Conservation (phyloP, 352 stramenopile species). For the Albugo candida region DNA sequence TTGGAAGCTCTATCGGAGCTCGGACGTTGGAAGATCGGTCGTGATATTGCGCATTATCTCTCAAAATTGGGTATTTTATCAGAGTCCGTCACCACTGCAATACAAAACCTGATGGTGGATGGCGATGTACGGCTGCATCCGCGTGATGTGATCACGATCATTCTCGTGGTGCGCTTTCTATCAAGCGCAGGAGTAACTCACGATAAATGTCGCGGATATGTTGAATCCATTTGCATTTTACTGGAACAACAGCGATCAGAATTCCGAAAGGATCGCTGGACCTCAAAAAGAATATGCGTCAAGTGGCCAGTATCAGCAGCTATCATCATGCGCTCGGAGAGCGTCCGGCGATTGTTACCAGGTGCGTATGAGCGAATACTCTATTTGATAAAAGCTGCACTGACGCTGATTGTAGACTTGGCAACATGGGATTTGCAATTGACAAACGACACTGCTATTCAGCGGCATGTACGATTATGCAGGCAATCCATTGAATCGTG, state of each 20-base stretch:
- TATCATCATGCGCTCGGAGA: not conserved
- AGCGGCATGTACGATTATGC: not conserved
- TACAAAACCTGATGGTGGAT: constrained; percentile 3
- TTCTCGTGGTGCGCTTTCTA: constrained; percentile 10
- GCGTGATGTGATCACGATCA: constrained; percentile 4
- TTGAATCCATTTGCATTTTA: not conserved
- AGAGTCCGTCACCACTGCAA: constrained; percentile 1
- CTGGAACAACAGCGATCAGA: not conserved
- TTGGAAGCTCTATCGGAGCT: constrained; percentile 6
- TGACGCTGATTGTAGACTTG: not conserved
- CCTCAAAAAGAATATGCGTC: not conserved
- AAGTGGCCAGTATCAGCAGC: not conserved
- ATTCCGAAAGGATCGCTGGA: not conserved
- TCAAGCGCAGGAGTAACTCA: not conserved
- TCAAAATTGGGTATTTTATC: constrained; percentile 8
- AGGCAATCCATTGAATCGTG: not conserved
- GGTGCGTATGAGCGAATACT: not conserved
- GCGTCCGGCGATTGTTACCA: not conserved
- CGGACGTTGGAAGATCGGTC: constrained; percentile 15
- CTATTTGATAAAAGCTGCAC: not conserved
- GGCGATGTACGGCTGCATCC: constrained; percentile 8
- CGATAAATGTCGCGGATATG: not conserved
- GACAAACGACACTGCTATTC: not conserved
- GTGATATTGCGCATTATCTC: constrained; percentile 10
- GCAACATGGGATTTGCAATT: not conserved